phyloP scores from a whole-genome alignment of 805 yeast species.

The Schizosaccharomyces cryophilus region DNA sequence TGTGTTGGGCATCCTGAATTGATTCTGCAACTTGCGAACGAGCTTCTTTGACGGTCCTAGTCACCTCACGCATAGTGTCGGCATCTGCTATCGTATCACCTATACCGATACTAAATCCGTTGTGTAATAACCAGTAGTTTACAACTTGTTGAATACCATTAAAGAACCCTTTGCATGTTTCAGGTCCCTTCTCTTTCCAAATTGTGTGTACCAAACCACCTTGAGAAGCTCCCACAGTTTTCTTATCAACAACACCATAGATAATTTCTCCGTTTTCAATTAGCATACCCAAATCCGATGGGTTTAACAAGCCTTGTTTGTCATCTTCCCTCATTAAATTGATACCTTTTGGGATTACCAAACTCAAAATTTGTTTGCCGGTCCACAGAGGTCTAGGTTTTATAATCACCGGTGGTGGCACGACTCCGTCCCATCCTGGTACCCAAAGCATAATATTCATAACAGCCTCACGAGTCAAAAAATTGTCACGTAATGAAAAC shows the following conservation, averaged over 20 bases:
- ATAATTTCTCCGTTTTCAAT: slow-evolving; percentile 86
- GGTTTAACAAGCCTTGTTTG: slow-evolving; percentile 55
- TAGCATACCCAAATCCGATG: slow-evolving; percentile 87
- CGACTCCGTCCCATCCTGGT: slow-evolving; percentile 95
- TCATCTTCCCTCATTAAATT: slow-evolving; percentile 87
- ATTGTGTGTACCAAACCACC: slow-evolving; percentile 96
- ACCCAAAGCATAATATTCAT: slow-evolving; percentile 95
- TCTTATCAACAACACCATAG: slow-evolving; percentile 94
- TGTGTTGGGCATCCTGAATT: slow-evolving; percentile 74
- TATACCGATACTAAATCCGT: slow-evolving; percentile 95
- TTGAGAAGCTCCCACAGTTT: slow-evolving; percentile 93
- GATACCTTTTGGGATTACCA: slow-evolving; percentile 89
- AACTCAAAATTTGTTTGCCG: slow-evolving; percentile 80
- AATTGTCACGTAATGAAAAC: slow-evolving; percentile 73
- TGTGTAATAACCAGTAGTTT: slow-evolving; percentile 85
- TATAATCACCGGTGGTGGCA: slow-evolving; percentile 81
- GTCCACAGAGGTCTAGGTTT: slow-evolving; percentile 95
- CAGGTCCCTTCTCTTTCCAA: slow-evolving; percentile 91
- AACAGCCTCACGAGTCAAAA: slow-evolving; percentile 76
- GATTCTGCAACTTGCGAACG: slow-evolving; percentile 86
- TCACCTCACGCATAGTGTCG: slow-evolving; percentile 81
- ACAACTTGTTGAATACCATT: slow-evolving; percentile 87
- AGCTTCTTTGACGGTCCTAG: slow-evolving; percentile 79
- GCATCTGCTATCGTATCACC: slow-evolving; percentile 98
- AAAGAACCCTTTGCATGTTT: slow-evolving; percentile 67